Conservation (phyloP, 1,139 yeast genomes). For the Hansenula anomala region DNA sequence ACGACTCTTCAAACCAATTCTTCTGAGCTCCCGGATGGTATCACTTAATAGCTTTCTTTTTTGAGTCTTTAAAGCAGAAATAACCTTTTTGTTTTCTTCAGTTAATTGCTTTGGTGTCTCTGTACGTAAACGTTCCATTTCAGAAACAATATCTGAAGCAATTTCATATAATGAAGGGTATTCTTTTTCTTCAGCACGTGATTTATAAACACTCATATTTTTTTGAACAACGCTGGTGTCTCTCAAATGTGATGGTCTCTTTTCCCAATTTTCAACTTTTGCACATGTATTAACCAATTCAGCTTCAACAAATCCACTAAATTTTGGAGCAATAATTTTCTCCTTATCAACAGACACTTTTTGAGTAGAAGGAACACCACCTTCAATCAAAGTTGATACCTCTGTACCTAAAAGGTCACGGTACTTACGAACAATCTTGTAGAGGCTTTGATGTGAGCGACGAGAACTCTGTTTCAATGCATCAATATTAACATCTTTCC, state of each 20-base stretch:
- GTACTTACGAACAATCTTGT: conserved; percentile 80
- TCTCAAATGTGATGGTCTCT: conserved; percentile 52
- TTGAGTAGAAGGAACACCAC: conserved; percentile 40
- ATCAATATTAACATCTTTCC: conserved; percentile 95
- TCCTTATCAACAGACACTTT: conserved; percentile 11
- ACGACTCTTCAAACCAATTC: conserved; percentile 69
- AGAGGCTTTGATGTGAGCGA: conserved; percentile 77
- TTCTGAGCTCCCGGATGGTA: conserved; percentile 64
- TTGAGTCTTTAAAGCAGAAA: conserved; percentile 73
- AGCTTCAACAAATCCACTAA: background rate
- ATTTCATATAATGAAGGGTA: conserved; percentile 39
- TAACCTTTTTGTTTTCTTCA: conserved; percentile 69
- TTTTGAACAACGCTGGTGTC: conserved; percentile 44
- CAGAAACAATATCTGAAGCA: conserved; percentile 49
- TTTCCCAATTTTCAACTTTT: conserved; percentile 39
- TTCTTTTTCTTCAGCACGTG: conserved; percentile 30
- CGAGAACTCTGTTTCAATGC: conserved; percentile 93
- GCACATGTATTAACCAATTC: conserved; percentile 3
- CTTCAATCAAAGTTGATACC: conserved; percentile 53
- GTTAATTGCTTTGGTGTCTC: conserved; percentile 73
- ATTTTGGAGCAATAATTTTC: background rate
- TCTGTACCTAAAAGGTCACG: conserved; percentile 56
- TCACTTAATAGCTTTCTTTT: conserved; percentile 77
- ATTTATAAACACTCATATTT: conserved; percentile 49
- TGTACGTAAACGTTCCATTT: conserved; percentile 57